Conservation (phyloP, 345 rosid genomes). For the Leavenworthia alabamica region DNA sequence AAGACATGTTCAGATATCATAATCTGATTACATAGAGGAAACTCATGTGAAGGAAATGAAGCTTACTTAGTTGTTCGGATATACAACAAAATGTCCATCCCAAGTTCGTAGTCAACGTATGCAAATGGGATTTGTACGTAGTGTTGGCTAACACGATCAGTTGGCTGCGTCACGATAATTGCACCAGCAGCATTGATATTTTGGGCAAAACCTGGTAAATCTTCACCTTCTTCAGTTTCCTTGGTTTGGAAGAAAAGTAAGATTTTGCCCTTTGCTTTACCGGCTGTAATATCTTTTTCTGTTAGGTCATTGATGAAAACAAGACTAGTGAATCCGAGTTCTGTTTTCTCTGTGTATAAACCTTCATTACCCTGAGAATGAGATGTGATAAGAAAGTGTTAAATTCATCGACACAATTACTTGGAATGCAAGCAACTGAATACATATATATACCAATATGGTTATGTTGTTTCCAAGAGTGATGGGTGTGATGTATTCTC, state of each 20-base stretch:
- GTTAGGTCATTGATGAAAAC: slow-evolving; percentile 3
- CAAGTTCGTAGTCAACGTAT: slow-evolving; percentile 55
- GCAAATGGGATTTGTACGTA: slow-evolving; percentile 35
- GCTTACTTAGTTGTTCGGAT: slow-evolving; percentile 38
- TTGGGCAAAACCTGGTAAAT: slow-evolving; percentile 15
- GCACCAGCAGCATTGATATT: slow-evolving; percentile 43
- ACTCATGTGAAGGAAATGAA: neutral
- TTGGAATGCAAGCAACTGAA: neutral
- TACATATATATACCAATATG: slow-evolving; percentile 7
- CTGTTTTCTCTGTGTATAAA: slow-evolving; percentile 34
- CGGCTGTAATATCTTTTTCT: neutral
- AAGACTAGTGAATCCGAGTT: slow-evolving; percentile 32
- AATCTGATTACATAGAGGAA: neutral
- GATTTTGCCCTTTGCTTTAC: slow-evolving; percentile 42
- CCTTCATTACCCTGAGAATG: slow-evolving; percentile 49
- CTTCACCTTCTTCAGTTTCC: neutral
- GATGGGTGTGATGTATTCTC: slow-evolving; percentile 35
- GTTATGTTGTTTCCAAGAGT: slow-evolving; percentile 42
- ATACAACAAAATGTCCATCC: slow-evolving; percentile 53
- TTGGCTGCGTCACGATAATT: slow-evolving; percentile 43
- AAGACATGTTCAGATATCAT: neutral
- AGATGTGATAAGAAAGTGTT: neutral
- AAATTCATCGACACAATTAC: neutral
- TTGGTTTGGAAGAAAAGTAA: slow-evolving; percentile 43
- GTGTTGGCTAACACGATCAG: slow-evolving; percentile 29